A percentile compares a stretch with the other conserved stretches of the same genome.
Conservation (phyloP, 1,284 basidiomycete species). For the Ganoderma boninense region DNA sequence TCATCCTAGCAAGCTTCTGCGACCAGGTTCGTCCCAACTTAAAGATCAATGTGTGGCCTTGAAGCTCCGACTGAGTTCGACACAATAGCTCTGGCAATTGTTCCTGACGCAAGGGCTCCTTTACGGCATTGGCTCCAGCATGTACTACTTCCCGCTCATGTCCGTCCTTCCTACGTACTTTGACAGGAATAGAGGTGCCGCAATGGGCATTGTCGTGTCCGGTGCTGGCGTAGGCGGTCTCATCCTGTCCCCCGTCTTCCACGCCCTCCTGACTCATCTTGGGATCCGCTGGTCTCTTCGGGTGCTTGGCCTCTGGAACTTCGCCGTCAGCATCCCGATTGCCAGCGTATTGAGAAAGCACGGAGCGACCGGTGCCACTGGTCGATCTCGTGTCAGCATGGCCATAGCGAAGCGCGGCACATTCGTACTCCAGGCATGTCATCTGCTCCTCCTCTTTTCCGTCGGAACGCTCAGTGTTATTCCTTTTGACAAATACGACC, state of each 20-base stretch:
- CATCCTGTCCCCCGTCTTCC: constrained; percentile 52
- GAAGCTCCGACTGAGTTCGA: not conserved
- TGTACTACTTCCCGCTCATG: constrained; percentile 53
- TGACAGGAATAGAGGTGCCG: constrained; percentile 53
- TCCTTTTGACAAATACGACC: not conserved
- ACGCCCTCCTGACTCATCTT: constrained; percentile 45
- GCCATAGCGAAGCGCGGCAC: constrained; percentile 50
- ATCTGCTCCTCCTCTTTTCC: not conserved
- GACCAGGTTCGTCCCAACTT: constrained; percentile 37
- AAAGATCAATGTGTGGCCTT: not conserved
- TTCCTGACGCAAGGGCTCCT: constrained; percentile 51
- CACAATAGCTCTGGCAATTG: constrained; percentile 52
- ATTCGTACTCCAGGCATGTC: constrained; percentile 51
- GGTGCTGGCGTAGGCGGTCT: constrained; percentile 54
- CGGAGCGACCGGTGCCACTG: constrained; percentile 32
- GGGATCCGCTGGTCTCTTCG: constrained; percentile 49
- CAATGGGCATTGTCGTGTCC: constrained; percentile 53
- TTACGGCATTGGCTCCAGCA: constrained; percentile 52
- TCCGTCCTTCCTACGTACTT: constrained; percentile 54
- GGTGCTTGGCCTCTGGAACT: constrained; percentile 51
- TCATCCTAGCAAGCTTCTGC: constrained; percentile 34
- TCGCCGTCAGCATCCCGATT: constrained; percentile 49
- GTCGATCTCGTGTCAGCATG: constrained; percentile 43
- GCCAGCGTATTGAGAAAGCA: constrained; percentile 44
- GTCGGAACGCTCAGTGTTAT: not conserved